Evolutionary conservation across 495 filamentous ascomycete genomes (phyloP).

Genomic region (Margaritispora aquatica): DNA sequence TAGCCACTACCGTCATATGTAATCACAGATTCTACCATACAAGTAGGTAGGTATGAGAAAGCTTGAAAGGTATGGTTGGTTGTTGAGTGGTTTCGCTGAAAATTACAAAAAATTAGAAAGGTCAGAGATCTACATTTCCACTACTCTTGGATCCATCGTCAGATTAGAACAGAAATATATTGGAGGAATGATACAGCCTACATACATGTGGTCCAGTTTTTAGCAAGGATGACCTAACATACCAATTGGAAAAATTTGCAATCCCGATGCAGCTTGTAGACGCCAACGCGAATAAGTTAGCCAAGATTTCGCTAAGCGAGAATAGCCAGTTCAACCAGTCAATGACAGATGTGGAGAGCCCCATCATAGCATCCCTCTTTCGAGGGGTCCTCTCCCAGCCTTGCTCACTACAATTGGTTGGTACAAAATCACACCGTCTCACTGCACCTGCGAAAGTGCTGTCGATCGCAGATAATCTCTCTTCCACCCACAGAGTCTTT

Average conservation of each 20-base stretch:
- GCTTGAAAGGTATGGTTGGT: neutral
- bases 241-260: neutral
- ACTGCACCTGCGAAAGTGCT: neutral
- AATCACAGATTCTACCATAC: neutral
- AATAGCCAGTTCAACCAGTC: neutral
- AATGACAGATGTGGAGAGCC: neutral
- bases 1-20: conserved; percentile 1
- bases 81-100: no score
- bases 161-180: neutral
- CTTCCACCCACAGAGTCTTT: no score
- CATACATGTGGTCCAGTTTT: neutral
- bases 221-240: no score
- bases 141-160: neutral
- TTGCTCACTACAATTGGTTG: no score
- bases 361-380: neutral
- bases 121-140: no score
- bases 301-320: neutral
- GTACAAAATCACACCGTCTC: neutral
- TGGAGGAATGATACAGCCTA: neutral
- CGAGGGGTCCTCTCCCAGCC: neutral
- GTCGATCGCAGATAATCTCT: no score
- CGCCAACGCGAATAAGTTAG: neutral
- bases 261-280: neutral
- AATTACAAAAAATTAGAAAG: no score
- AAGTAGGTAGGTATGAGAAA: no score